Evolutionary conservation across 768 basidiomycete genomes (phyloP).

Genomic region (Thelephora aurantiotincta): DNA sequence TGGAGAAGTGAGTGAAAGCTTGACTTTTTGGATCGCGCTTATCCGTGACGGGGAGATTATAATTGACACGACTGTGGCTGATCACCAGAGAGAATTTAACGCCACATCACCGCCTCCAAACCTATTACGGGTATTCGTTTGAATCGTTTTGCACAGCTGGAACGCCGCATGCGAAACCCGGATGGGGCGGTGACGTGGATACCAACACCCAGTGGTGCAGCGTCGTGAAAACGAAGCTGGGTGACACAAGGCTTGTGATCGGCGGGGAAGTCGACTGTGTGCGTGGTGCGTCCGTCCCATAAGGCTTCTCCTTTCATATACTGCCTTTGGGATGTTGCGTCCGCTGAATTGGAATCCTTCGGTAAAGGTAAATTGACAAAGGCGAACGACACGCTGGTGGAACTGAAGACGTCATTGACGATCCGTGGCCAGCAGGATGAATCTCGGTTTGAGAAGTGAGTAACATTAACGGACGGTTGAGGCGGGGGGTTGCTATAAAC

Average conservation of each 20-base stretch:
- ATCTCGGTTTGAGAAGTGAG: conserved; percentile 67
- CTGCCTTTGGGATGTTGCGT: not conserved
- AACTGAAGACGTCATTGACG: conserved; percentile 73
- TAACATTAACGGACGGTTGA: too few relatives aligned
- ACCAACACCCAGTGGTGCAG: conserved; percentile 88
- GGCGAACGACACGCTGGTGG: conserved; percentile 57
- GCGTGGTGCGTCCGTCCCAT: conserved; percentile 37
- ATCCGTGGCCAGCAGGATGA: conserved; percentile 56
- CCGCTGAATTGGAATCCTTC: not conserved
- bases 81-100: conserved; percentile 44
- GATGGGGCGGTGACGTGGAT: conserved; percentile 73
- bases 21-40: not conserved
- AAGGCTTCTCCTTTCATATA: not conserved
- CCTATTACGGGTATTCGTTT: conserved; percentile 82
- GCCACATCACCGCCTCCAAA: conserved; percentile 46
- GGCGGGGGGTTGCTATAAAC: too few relatives aligned
- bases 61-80: not conserved
- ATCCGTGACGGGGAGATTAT: not conserved
- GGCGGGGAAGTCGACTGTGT: conserved; percentile 92
- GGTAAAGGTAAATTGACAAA: conserved; percentile 43
- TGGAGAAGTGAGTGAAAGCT: conserved; percentile 44
- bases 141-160: conserved; percentile 72
- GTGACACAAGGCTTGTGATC: conserved; percentile 53
- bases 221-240: conserved; percentile 77
- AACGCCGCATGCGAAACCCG: conserved; percentile 18